phyloP scores from a whole-genome alignment of 1,284 basidiomycete genomes.

The Tremellales sp. region DNA sequence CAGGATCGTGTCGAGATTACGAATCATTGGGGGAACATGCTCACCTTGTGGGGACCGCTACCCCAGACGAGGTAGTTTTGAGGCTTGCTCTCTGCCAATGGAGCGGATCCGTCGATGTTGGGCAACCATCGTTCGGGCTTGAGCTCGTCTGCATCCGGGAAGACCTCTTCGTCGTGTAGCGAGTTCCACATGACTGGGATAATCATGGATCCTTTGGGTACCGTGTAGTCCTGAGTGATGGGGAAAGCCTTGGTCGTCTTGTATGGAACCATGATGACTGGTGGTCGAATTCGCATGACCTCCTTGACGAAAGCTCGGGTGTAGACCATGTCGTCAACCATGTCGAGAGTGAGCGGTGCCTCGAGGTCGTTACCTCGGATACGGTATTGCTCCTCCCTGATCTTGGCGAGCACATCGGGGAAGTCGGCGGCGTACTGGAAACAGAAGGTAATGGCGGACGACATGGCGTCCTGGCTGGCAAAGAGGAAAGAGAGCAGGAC shows the following conservation, averaged over 20 bases:
- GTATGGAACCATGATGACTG: constrained; percentile 97
- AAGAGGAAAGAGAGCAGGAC: constrained; percentile 95
- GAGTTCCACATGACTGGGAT: constrained; percentile 97
- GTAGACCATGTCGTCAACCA: constrained; percentile 90
- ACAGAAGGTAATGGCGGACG: constrained; percentile 75
- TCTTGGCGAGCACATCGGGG: constrained; percentile 81
- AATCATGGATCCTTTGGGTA: constrained; percentile 86
- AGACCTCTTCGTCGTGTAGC: constrained; percentile 82
- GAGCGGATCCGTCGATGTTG: constrained; percentile 57
- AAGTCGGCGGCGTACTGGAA: constrained; percentile 96
- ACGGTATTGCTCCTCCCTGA: constrained; percentile 84
- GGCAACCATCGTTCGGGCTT: constrained; percentile 91
- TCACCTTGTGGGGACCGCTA: constrained; percentile 74
- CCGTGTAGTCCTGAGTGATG: constrained; percentile 83
- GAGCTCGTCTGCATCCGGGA: constrained; percentile 80
- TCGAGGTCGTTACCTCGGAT: constrained; percentile 76
- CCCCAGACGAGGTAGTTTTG: constrained; percentile 97
- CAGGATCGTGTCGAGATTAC: neutral
- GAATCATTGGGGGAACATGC: neutral
- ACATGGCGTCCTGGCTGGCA: constrained; percentile 98
- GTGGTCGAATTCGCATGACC: constrained; percentile 82
- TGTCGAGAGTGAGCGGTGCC: constrained; percentile 78
- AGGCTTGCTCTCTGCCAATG: constrained; percentile 71
- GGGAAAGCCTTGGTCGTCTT: constrained; percentile 83
- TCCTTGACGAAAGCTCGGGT: constrained; percentile 89